A percentile compares a stretch with the other conserved stretches of the same genome.
These are phyloP conservation scores for Setomelanomma holmii DNA, from an alignment of 2,329 filamentous ascomycete species.

Conservation along the genomic window DNA sequence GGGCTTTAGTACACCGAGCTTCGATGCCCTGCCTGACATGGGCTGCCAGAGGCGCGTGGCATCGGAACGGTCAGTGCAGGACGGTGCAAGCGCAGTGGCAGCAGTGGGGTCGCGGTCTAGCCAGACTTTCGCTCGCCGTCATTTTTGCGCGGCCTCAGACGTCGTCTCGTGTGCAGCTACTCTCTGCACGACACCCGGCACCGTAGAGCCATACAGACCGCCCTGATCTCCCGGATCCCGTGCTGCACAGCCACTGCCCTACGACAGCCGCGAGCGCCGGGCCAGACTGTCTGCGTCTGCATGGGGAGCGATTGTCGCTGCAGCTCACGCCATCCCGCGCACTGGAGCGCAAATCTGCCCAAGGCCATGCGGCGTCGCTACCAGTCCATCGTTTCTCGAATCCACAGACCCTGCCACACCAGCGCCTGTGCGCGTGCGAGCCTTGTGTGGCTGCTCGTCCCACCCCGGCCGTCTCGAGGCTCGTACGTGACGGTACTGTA, in stretches of 20 bases:
- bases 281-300: conserved; percentile 32
- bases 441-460: conserved; percentile 30
- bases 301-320: conserved; percentile 44
- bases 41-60: conserved; percentile 27
- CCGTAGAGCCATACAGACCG: not conserved
- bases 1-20: conserved; percentile 44
- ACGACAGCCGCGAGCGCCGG: conserved; percentile 32
- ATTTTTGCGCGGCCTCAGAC: conserved; percentile 25
- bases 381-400: conserved; percentile 44
- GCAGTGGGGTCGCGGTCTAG: conserved; percentile 31
- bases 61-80: conserved; percentile 25
- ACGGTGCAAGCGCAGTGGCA: not conserved
- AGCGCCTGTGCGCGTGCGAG: conserved; percentile 24
- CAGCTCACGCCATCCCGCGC: conserved; percentile 36
- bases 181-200: not conserved
- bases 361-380: conserved; percentile 20
- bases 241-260: conserved; percentile 48
- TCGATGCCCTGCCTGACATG: conserved; percentile 22
- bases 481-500: no score
- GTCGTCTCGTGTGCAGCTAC: conserved; percentile 18
- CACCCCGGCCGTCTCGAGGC: not conserved
- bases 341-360: conserved; percentile 22
- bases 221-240: conserved; percentile 26
- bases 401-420: conserved; percentile 28
- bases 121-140: conserved; percentile 30